These are phyloP conservation scores for Cytospora paraplurivora DNA, from an alignment of 2,329 filamentous ascomycete genomes.

Conservation along the genomic window DNA sequence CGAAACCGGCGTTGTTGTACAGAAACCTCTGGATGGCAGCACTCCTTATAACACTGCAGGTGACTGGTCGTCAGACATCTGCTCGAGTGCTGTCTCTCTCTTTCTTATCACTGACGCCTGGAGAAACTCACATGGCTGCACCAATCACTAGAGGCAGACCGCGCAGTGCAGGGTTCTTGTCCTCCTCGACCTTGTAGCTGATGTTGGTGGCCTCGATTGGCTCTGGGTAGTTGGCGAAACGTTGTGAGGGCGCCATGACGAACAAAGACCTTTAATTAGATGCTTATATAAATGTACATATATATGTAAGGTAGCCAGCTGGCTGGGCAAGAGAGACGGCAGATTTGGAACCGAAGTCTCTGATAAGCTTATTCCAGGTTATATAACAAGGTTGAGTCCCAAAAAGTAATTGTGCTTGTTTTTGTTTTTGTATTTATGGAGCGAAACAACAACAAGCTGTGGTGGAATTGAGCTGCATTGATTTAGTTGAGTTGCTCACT, in stretches of 20 bases:
- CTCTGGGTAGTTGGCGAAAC: constrained; percentile 49
- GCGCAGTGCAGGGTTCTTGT: constrained; percentile 70
- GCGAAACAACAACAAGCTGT: too few species aligned
- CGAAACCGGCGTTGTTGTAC: constrained; percentile 69
- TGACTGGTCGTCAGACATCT: constrained; percentile 5
- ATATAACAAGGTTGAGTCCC: too few species aligned
- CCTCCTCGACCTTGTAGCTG: constrained; percentile 40
- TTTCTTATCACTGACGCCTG: neutral
- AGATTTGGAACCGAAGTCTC: too few species aligned
- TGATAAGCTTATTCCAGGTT: too few species aligned
- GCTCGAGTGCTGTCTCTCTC: too few species aligned
- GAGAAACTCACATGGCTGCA: constrained; percentile 34
- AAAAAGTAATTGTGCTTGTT: too few species aligned
- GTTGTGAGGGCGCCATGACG: constrained; percentile 18
- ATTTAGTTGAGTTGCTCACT: too few species aligned
- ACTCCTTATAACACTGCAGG: constrained; percentile 59
- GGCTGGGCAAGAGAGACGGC: too few species aligned
- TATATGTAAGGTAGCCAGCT: neutral
- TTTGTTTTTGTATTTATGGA: too few species aligned
- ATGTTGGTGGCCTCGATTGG: constrained; percentile 42
- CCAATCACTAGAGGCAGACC: constrained; percentile 65
- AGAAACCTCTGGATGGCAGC: constrained; percentile 63
- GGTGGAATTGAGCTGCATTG: too few species aligned
- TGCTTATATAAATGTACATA: too few species aligned
- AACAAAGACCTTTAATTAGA: too few species aligned